Evolutionary conservation across 768 basidiomycete species (phyloP), one percentile per base, ranked within the genome.

Genomic region (Suillus alpinus): DNA sequence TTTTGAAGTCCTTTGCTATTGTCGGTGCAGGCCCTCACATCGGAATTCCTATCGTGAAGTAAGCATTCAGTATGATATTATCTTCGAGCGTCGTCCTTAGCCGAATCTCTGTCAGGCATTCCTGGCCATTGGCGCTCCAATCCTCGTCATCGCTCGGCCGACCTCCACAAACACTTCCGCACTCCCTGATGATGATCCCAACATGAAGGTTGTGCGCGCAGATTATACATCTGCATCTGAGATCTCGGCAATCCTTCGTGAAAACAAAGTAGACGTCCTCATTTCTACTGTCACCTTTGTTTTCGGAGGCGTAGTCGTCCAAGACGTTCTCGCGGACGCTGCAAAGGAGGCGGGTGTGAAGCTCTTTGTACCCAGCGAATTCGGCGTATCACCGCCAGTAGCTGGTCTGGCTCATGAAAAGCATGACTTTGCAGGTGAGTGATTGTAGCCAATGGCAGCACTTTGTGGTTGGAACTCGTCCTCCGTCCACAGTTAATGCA

Each of bases 361-460:
- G 57, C 63, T 75, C 16, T 75, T 75, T 46, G 44, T 71, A 7
- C 74, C 73, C 8, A 66, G 67, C 51, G 73, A 74, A 59, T 74
- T 71, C 34, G 71, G 71, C 4, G 62, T 53, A 16, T 34, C 60
- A 3, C 65, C 66, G 20, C 16, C 41, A 56, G 18, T 16, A 44
- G 13, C 3, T 20, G 46, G 46, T 29, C 8, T 47, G 26, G 8
- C 1, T 47, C 46, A 47, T 47, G 46, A 29, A 57, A 61, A 44
- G 36, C 59, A n/a, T 26, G 56, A 26, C 5, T 46, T 56, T 40
- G 55, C 53, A 51, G 41, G 59, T 44, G 32, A 34, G 43, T 44
- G 20, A 57, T 36, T 16, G 6, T 16, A n/a, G n/a, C 16, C 18
- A 12, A 37, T 29, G 8, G 4, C 16, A 23, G 9, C 34, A 26